Base-by-base conservation (phyloP, 768 basidiomycete genomes). In the Mycena leptocephala region DNA sequence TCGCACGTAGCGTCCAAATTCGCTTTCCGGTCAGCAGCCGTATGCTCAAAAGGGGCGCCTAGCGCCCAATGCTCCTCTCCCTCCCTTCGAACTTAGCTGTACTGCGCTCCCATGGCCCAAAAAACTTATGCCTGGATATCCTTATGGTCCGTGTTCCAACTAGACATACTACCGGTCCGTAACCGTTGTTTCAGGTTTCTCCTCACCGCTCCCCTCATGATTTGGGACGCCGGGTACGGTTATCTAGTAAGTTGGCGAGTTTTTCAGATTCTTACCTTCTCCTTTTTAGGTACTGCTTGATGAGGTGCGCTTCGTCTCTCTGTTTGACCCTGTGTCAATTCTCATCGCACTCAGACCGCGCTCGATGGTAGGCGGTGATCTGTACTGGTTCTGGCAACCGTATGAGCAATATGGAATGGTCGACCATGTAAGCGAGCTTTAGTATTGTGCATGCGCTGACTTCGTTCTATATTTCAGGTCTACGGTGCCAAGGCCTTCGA, bases 331-430 rank as follows among this genome's bases (percentile, higher is more conserved):
- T 53, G 43, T 37, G 46, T 51, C 56, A n/a, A 35, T 53, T 74
- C 24, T 24, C 41, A n/a, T n/a, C n/a, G n/a, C 20, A 14, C 77
- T 67, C 70, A 88, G 87, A 62, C 87, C 88, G 33, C 85, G 87
- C 59, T 88, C 87, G 3, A 86, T 88, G 86, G 82, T 82, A 51
- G 95, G 94, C 0, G 95, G 95, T 3, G 95, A 96, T 85, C 87
- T 96, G 46, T 91, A 95, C 77, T 96, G 95, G 95, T 91, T 96
- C 68, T 96, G 95, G 95, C 88, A 89, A 68, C 92, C 92, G 3
- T 96, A 96, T 81, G 91, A 88, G 74, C 74, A 91, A 67, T 95
- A 94, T 83, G 93, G 92, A 77, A 86, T 91, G 16, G 82, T 95
- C 30, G 83, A 85, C 80, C 80, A 83, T 74, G 78, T 82, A 73